Percentiles rank a stretch among this genome's conserved stretches.
Conservation (phyloP, 495 filamentous ascomycete genomes). For the Clohesyomyces aquaticus region DNA sequence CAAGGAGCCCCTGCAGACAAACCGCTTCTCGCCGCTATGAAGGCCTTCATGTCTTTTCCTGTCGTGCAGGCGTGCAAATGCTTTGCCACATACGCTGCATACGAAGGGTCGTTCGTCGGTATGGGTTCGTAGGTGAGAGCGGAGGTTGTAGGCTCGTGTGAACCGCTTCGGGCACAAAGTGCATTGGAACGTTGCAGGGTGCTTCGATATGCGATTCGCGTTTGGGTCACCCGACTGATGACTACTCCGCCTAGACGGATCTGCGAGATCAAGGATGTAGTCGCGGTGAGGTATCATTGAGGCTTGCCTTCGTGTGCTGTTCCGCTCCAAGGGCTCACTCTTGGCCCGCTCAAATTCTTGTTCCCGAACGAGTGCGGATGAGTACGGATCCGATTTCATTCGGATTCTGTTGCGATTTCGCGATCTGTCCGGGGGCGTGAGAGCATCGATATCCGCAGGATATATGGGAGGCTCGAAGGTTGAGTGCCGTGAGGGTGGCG, state of each 20-base stretch:
- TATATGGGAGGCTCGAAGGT: background rate
- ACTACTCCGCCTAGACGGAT: constrained; percentile 88
- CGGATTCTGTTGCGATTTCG: background rate
- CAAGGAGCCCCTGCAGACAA: constrained; percentile 84
- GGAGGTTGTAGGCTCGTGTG: constrained; percentile 68
- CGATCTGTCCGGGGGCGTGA: background rate
- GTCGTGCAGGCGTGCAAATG: constrained; percentile 83
- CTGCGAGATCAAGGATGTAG: constrained; percentile 87
- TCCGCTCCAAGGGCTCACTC: background rate
- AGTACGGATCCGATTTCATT: background rate
- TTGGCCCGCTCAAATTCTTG: constrained; percentile 1
- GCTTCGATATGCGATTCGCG: constrained; percentile 96
- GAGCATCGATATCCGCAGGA: background rate
- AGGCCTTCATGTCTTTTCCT: constrained; percentile 89
- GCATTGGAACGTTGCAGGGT: constrained; percentile 48
- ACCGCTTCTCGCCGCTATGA: constrained; percentile 92
- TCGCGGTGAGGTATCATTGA: constrained; percentile 48
- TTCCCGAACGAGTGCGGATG: background rate
- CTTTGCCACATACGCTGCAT: constrained; percentile 90
- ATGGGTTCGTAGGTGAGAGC: constrained; percentile 89
- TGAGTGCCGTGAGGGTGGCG: constrained; percentile 1
- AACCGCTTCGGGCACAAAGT: constrained; percentile 51
- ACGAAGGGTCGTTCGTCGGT: constrained; percentile 92
- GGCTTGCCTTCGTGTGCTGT: background rate
- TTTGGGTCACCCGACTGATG: too few relatives aligned